These are phyloP conservation scores for Kodamaea fungicola DNA, from an alignment of 1,139 yeast genomes.

Conservation along the genomic window DNA sequence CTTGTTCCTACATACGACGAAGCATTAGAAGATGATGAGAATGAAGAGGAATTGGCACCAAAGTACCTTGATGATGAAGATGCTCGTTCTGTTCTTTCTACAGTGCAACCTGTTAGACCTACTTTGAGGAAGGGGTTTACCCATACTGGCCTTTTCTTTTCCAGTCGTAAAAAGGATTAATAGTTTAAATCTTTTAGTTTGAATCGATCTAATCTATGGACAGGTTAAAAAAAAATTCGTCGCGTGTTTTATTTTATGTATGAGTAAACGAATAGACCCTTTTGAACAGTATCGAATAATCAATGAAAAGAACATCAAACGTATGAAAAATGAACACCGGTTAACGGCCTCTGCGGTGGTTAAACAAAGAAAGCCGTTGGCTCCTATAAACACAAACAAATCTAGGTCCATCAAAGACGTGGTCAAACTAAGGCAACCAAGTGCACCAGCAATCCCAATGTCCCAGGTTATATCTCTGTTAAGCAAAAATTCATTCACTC, in stretches of 20 bases:
- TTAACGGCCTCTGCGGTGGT: conserved; percentile 3
- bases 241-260: not conserved
- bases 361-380: not conserved
- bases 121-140: conserved; percentile 3
- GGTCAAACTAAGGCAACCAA: not conserved
- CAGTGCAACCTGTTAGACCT: not conserved
- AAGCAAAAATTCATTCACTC: not conserved
- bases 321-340: conserved; percentile 15
- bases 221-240: not conserved
- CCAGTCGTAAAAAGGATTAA: too few relatives aligned
- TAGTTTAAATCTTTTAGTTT: too few relatives aligned
- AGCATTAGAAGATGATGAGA: conserved; percentile 32
- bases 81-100: not conserved
- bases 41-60: conserved; percentile 34
- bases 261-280: conserved; percentile 12
- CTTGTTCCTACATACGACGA: conserved; percentile 36
- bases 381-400: not conserved
- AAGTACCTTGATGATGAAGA: conserved; percentile 17
- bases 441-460: conserved; percentile 1
- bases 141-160: not conserved
- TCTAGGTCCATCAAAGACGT: not conserved
- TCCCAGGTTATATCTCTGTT: not conserved
- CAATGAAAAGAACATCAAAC: conserved; percentile 14
- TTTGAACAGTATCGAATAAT: conserved; percentile 16
- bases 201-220: not conserved